These are phyloP conservation scores for Agrocybe praecox DNA, from an alignment of 768 basidiomycete species.

Conservation along the genomic window DNA sequence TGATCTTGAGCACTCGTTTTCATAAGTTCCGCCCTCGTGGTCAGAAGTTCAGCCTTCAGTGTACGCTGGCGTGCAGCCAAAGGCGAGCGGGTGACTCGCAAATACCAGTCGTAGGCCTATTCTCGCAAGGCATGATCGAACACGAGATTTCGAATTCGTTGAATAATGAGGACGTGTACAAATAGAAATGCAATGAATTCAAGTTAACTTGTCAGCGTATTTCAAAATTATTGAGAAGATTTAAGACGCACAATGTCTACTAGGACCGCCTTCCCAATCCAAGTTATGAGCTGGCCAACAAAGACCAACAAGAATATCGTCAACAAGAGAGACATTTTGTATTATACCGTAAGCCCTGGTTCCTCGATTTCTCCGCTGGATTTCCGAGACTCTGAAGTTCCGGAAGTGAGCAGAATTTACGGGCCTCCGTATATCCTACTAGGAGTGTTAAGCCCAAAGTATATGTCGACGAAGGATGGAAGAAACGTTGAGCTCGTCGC, in stretches of 20 bases:
- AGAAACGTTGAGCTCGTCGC: slow-evolving; percentile 11
- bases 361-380: too few species aligned
- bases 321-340: slow-evolving; percentile 75
- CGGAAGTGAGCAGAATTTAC: too few species aligned
- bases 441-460: too few species aligned
- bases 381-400: too few species aligned
- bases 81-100: slow-evolving; percentile 62
- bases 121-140: background rate
- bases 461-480: slow-evolving; percentile 29
- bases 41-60: slow-evolving; percentile 80
- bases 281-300: slow-evolving; percentile 80
- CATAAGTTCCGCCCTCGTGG: slow-evolving; percentile 81
- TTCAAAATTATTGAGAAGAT: background rate
- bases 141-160: background rate
- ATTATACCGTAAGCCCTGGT: background rate
- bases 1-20: slow-evolving; percentile 96
- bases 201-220: background rate
- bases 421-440: too few species aligned
- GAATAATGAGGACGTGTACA: background rate
- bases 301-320: slow-evolving; percentile 84
- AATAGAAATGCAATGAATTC: background rate
- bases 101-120: slow-evolving; percentile 76
- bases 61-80: slow-evolving; percentile 59
- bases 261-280: slow-evolving; percentile 87
- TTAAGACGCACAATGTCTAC: slow-evolving; percentile 68